These are phyloP conservation scores for Pseudogymnoascus sp. DNA, from an alignment of 2,329 filamentous ascomycete genomes.

Conservation along the genomic window DNA sequence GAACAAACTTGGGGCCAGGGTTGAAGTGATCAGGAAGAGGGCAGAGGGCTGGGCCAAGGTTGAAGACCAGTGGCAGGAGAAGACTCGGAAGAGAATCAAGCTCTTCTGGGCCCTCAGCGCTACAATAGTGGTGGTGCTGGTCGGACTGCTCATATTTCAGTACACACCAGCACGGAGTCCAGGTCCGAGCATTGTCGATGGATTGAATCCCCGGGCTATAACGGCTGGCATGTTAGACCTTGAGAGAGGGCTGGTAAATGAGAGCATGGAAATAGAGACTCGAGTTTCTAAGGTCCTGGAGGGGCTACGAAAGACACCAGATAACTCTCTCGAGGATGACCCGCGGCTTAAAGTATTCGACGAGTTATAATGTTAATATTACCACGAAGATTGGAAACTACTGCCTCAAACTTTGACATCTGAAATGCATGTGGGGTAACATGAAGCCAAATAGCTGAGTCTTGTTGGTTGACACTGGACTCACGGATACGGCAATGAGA, in stretches of 20 bases:
- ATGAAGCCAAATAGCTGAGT: not conserved
- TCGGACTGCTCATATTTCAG: slow-evolving; percentile 36
- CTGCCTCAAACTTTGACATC: not conserved
- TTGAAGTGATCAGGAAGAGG: slow-evolving; percentile 54
- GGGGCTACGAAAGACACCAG: slow-evolving; percentile 30
- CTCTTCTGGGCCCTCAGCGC: slow-evolving; percentile 55
- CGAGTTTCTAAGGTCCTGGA: slow-evolving; percentile 51
- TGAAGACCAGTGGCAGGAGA: slow-evolving; percentile 61
- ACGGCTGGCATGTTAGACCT: slow-evolving; percentile 17
- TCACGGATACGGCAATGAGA: not conserved
- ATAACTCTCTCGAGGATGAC: slow-evolving; percentile 20
- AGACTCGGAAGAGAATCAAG: slow-evolving; percentile 53
- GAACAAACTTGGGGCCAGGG: slow-evolving; percentile 49
- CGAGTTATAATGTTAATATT: slow-evolving; percentile 22
- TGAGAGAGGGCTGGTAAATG: slow-evolving; percentile 9
- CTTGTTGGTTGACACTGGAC: not conserved
- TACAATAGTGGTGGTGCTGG: slow-evolving; percentile 35
- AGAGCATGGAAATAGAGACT: slow-evolving; percentile 35
- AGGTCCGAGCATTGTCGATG: slow-evolving; percentile 12
- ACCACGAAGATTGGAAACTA: not conserved
- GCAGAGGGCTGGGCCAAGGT: slow-evolving; percentile 61
- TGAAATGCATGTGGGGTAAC: not conserved
- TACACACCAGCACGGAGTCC: slow-evolving; percentile 17
- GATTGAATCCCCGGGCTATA: slow-evolving; percentile 16
- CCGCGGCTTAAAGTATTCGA: slow-evolving; percentile 26